These are phyloP conservation scores for Primulina huaijiensis DNA, from an alignment of 257 asterid genomes.

Conservation along the genomic window DNA sequence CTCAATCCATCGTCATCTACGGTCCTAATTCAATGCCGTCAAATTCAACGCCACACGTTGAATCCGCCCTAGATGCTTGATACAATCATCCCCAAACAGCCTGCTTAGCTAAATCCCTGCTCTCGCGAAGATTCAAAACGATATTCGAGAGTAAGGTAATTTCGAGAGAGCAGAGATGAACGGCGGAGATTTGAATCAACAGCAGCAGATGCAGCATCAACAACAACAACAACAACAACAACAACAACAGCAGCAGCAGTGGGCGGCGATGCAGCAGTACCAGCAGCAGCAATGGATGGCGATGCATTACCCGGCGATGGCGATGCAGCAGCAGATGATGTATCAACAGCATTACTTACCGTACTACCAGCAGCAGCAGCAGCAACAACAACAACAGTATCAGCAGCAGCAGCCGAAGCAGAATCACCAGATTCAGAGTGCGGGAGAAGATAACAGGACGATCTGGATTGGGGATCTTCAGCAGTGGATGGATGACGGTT, in stretches of 20 bases:
- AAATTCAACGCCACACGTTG: slow-evolving; percentile 41
- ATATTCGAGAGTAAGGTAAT: slow-evolving; percentile 24
- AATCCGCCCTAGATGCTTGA: slow-evolving; percentile 71
- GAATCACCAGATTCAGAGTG: slow-evolving; percentile 57
- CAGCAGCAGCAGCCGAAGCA: slow-evolving; percentile 39
- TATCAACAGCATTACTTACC: slow-evolving; percentile 81
- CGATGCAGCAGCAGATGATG: slow-evolving; percentile 85
- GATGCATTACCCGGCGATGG: slow-evolving; percentile 85
- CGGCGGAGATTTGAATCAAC: slow-evolving; percentile 79
- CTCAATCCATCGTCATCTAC: slow-evolving; percentile 19
- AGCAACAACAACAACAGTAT: slow-evolving; percentile 41
- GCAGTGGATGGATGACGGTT: slow-evolving; percentile 94
- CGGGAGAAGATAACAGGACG: slow-evolving; percentile 80
- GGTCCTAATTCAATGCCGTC: slow-evolving; percentile 34
- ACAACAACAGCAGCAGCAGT: slow-evolving; percentile 83
- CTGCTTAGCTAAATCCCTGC: slow-evolving; percentile 41
- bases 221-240: slow-evolving; percentile 40
- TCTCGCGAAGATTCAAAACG: slow-evolving; percentile 25
- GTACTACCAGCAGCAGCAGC: slow-evolving; percentile 58
- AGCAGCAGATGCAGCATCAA: slow-evolving; percentile 50
- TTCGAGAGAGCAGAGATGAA: slow-evolving; percentile 40
- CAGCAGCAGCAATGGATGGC: slow-evolving; percentile 92
- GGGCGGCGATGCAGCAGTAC: slow-evolving; percentile 96
- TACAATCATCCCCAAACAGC: slow-evolving; percentile 32
- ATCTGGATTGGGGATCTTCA: slow-evolving; percentile 99